Conservation (phyloP, 2,329 filamentous ascomycete genomes). For the Fusarium goolgardi region DNA sequence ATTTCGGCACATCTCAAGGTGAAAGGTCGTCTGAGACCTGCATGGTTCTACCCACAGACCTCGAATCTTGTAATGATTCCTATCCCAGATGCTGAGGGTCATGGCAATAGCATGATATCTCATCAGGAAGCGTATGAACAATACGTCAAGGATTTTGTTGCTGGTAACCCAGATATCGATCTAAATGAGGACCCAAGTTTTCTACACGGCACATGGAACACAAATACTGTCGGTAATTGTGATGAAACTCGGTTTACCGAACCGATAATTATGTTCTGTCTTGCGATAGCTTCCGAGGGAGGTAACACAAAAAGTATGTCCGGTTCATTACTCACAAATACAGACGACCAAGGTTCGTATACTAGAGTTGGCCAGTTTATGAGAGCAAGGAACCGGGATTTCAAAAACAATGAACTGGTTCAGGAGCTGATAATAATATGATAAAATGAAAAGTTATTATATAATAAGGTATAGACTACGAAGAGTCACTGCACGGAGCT, state of each 20-base stretch:
- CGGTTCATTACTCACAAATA: neutral
- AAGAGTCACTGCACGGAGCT: too few species aligned
- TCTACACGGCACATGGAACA: neutral
- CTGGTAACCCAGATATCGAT: fast-evolving
- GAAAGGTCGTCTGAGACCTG: neutral
- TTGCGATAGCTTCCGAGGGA: neutral
- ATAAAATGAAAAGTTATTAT: fast-evolving
- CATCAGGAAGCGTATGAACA: neutral
- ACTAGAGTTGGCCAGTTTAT: neutral
- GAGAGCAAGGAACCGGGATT: neutral
- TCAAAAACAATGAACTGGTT: neutral
- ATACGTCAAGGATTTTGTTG: neutral
- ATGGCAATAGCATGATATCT: fast-evolving
- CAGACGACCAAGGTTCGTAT: fast-evolving
- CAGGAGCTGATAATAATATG: neutral
- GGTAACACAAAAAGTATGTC: too few species aligned
- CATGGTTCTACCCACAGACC: neutral
- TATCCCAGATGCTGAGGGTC: fast-evolving
- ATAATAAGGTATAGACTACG: too few species aligned
- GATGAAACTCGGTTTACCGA: neutral
- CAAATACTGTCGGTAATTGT: neutral
- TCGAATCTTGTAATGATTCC: neutral
- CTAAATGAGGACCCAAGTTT: neutral
- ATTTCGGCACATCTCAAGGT: neutral
- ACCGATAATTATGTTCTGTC: neutral